Evolutionary conservation across 2,329 filamentous ascomycete genomes (phyloP), one percentile per base, ranked within the genome.

Genomic region (Penicillium sp.): DNA sequence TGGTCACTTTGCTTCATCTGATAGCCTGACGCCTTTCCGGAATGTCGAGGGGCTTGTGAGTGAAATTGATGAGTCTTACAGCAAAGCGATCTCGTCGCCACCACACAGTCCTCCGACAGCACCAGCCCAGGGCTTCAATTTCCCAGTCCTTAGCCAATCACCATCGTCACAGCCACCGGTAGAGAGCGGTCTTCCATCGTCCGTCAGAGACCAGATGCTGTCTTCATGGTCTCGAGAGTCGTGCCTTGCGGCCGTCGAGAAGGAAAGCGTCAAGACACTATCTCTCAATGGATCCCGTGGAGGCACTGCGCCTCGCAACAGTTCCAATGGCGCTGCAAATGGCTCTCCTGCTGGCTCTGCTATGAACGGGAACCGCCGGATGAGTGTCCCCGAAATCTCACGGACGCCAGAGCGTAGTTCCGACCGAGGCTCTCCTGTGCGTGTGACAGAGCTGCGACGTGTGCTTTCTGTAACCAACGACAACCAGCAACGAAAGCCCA

Each of bases 211-310:
- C 58, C 83, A 90, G 62, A 89, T 97, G 83, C 77, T 91, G 54
- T 79, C 83, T 20, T 84, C 89, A 46, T 97, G 93, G 93, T 88
- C 85, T 37, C 86, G 87, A 67, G 92, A 96, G 22, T 75, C 79
- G 14, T 89, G 89, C 29, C 77, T 94, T 50, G 83, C 86, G 11
- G 80, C 84, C 35, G 81, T 90, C 47, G 85, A 89, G 56, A 85
- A 79, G 55, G 79, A 89, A 53, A 83, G 81, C 48, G 86, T 86
- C 64, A 89, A 87, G 64, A 85, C 89, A 0, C 83, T 84, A 12
- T 96, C 91, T 4, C 77, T 95, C 52, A 89, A 80, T 51, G 91
- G 90, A 22, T 95, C 91, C 2, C 85, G 84, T 59, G 81, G 83
- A 1, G 87, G 84, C 41, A 89, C 84, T 12, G 51, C 67, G 47